Percentiles rank a stretch among this genome's conserved stretches.
Conservation (phyloP, 345 rosid genomes). For the Kernera saxatilis region DNA sequence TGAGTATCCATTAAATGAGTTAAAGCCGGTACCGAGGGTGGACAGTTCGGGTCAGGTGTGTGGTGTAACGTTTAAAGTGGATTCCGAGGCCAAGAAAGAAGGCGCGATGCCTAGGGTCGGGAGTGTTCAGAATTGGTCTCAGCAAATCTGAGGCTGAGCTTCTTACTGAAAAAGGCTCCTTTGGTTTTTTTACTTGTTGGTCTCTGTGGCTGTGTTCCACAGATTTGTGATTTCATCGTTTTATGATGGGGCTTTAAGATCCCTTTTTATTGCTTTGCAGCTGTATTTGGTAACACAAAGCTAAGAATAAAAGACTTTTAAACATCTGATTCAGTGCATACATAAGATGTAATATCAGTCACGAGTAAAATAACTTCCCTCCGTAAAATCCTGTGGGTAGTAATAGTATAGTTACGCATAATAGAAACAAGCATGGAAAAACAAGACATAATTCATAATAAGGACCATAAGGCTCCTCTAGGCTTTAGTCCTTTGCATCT, state of each 20-base stretch:
- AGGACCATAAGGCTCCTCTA: not conserved
- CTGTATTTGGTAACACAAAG: slow-evolving; percentile 6
- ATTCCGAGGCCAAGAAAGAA: slow-evolving; percentile 62
- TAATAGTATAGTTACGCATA: not conserved
- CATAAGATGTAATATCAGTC: not conserved
- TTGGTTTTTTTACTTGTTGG: not conserved
- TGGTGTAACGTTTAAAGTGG: slow-evolving; percentile 75
- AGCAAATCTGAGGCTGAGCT: slow-evolving; percentile 38
- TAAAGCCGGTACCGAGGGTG: slow-evolving; percentile 89
- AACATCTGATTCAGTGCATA: not conserved
- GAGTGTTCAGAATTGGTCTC: slow-evolving; percentile 90
- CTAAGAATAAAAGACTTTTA: slow-evolving; percentile 6
- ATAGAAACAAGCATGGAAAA: not conserved
- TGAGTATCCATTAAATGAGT: slow-evolving; percentile 74
- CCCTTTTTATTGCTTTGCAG: not conserved
- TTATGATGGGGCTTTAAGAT: not conserved
- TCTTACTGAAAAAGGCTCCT: not conserved
- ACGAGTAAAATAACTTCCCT: not conserved
- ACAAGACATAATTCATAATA: not conserved
- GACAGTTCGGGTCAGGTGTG: slow-evolving; percentile 88
- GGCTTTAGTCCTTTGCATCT: slow-evolving; percentile 65
- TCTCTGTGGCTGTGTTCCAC: slow-evolving; percentile 10
- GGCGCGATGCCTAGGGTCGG: slow-evolving; percentile 82
- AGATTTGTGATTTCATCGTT: not conserved
- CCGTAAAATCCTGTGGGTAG: not conserved